Percentiles rank a stretch among this genome's conserved stretches.
Evolutionary conservation across 257 asterid genomes (phyloP).

Genomic region (Haberlea rhodopensis): DNA sequence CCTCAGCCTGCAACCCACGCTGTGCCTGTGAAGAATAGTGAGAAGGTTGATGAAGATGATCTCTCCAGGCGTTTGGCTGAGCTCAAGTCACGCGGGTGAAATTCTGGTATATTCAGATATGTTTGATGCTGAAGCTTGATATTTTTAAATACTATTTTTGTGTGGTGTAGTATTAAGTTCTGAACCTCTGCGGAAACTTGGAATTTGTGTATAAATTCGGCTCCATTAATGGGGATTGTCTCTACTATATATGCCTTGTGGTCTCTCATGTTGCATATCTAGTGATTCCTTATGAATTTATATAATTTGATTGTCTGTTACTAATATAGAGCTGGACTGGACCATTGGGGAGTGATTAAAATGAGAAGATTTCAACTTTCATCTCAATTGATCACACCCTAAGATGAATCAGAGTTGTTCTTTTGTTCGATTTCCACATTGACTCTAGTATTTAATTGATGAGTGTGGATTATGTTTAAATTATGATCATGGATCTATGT

Average conservation of each 20-base stretch:
- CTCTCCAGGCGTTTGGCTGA: constrained; percentile 93
- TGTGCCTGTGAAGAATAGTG: constrained; percentile 48
- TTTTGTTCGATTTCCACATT: neutral
- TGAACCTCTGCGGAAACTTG: neutral
- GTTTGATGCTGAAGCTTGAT: neutral
- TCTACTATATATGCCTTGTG: neutral
- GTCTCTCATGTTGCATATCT: neutral
- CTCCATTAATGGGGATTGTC: neutral
- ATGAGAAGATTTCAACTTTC: no score
- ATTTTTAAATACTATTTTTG: neutral
- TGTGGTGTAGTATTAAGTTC: neutral
- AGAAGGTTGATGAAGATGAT: constrained; percentile 89
- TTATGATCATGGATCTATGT: neutral
- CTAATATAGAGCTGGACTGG: neutral
- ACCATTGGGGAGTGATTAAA: neutral
- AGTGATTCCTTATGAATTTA: neutral
- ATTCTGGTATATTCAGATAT: neutral
- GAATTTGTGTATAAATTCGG: neutral
- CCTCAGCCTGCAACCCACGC: constrained; percentile 86
- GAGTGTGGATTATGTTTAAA: neutral
- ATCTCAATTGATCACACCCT: neutral
- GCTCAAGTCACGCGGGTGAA: constrained; percentile 90
- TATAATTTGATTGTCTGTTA: neutral
- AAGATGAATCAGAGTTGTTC: neutral
- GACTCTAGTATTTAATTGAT: no score